Evolutionary conservation across 179 eudicot species (phyloP).

Genomic region (Spergularia azorica): DNA sequence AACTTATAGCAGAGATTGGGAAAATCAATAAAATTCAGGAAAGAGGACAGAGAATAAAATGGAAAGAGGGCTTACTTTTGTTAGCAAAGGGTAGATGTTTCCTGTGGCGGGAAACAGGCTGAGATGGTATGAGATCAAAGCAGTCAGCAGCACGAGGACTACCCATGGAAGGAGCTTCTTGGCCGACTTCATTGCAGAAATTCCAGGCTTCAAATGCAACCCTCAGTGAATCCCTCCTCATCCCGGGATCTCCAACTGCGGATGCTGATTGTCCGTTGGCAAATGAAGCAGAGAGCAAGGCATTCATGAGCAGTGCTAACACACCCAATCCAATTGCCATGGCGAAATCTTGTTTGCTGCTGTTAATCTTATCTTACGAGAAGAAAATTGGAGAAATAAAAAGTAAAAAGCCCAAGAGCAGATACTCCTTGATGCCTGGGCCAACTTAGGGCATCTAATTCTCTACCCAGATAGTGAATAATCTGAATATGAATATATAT

Average conservation of each 20-base stretch:
- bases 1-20: no score
- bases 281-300: not conserved
- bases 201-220: constrained; percentile 77
- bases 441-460: no score
- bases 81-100: not conserved
- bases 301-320: not conserved
- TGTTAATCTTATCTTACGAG: no score
- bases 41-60: not conserved
- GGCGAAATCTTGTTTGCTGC: no score
- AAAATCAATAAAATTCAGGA: not conserved
- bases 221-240: constrained; percentile 61
- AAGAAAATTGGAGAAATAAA: no score
- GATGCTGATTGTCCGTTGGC: constrained; percentile 39
- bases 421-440: no score
- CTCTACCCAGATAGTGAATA: no score
- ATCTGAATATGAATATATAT: no score
- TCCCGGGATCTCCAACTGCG: constrained; percentile 70
- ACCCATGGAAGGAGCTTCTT: constrained; percentile 67
- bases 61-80: constrained; percentile 2
- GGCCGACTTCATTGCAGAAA: constrained; percentile 78
- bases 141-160: constrained; percentile 84
- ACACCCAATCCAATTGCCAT: not conserved
- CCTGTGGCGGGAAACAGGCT: not conserved
- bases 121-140: constrained; percentile 46
- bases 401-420: no score